Base-by-base conservation (phyloP, 148 eudicot genomes). In the Linanthus parryae region DNA sequence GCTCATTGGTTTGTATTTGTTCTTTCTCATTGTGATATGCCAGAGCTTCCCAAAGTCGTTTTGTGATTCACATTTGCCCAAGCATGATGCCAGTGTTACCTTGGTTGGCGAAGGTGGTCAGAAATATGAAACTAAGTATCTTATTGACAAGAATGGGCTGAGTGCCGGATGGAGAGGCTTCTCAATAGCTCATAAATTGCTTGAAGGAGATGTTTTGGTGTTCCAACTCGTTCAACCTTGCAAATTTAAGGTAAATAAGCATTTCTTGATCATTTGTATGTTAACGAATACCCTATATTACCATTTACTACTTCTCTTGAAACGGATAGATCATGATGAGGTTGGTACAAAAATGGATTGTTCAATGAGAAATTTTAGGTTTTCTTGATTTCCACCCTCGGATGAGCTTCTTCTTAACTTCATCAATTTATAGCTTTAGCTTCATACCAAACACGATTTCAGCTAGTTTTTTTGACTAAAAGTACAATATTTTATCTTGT, bases 151-250 rank as follows among this genome's bases (percentile, higher is more conserved):
- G 37, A 76, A 54, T 29, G 66, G 77, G 42, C 56, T 76, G 15
- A 67, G 77, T 39, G 81, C 49, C 18, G 81, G 81, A 10, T 76
- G 81, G 77, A 72, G 77, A 52, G 74, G 73, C 1, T 76, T 76
- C 52, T 64, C 77, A 18, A 53, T 71, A 25, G 62, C 68, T 7
- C 74, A 72, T 47, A 57, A 64, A 16, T 64, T 72, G 68, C 59
- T 60, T 1, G 74, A 64, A 42, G 69, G 73, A 31, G 81, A 76
- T 65, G 74, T 41, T 48, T 38, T 72, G 31, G 63, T 68, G 48
- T 76, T 71, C 59, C 77, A 76, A 33, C 21, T 76, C 40, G 43
- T 68, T 15, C 48, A 49, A 21, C 70, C 42, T 18, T 57, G 68
- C 74, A 71, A 58, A 48, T 60, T 76, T 18, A 68, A 65, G 74